Conservation (phyloP, 805 yeast species). For the Candida succiphila region DNA sequence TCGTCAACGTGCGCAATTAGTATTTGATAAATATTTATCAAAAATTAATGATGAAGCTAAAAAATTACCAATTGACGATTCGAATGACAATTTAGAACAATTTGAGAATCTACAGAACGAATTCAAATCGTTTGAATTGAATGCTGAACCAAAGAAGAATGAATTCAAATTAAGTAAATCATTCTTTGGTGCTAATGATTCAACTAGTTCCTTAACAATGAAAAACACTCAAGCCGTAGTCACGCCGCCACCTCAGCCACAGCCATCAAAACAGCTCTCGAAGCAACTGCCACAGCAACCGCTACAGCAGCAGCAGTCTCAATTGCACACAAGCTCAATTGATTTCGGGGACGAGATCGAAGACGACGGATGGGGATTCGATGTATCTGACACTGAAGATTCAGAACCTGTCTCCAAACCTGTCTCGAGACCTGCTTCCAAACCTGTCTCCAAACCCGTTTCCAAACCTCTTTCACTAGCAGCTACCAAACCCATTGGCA, state of each 20-base stretch:
- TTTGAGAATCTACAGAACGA: slow-evolving; percentile 2
- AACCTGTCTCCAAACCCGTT: not conserved
- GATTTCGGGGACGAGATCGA: slow-evolving; percentile 3
- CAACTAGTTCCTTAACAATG: slow-evolving; percentile 10
- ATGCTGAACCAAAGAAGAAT: slow-evolving; percentile 2
- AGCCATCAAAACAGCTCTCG: not conserved
- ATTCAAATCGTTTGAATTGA: not conserved
- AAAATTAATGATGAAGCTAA: slow-evolving; percentile 41
- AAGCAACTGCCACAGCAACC: too few species aligned
- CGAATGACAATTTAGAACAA: slow-evolving; percentile 3
- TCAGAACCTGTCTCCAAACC: slow-evolving; percentile 1
- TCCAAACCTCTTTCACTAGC: not conserved
- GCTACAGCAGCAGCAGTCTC: not conserved
- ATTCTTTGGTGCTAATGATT: slow-evolving; percentile 5
- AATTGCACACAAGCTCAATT: not conserved
- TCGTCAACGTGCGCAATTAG: slow-evolving; percentile 58
- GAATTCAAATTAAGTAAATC: slow-evolving; percentile 6
- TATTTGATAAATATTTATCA: slow-evolving; percentile 52
- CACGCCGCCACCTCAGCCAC: slow-evolving; percentile 1
- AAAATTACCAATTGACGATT: slow-evolving; percentile 18
- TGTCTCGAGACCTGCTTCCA: slow-evolving; percentile 2
- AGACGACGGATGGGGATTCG: slow-evolving; percentile 24
- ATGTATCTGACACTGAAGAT: slow-evolving; percentile 9
- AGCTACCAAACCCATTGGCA: not conserved
- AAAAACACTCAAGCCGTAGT: slow-evolving; percentile 5